Percentiles rank a stretch among this genome's conserved stretches.
phyloP scores from a whole-genome alignment of 2,329 filamentous ascomycete species.

The Xylariaceae sp. region DNA sequence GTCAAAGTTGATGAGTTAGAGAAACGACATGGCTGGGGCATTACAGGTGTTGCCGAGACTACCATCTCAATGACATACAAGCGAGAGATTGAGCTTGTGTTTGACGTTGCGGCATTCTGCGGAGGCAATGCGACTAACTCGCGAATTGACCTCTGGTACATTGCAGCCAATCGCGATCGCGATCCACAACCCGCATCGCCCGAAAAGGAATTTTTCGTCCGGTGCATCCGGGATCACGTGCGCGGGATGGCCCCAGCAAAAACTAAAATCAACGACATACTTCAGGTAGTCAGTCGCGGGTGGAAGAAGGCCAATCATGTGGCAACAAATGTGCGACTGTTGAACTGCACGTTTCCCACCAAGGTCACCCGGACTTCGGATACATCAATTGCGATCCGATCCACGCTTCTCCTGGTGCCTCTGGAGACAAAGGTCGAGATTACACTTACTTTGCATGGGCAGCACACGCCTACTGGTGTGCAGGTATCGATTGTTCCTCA shows the following conservation, averaged over 20 bases:
- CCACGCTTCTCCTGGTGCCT: conserved; percentile 58
- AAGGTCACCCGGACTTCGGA: conserved; percentile 61
- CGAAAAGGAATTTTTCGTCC: conserved; percentile 71
- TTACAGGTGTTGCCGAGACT: conserved; percentile 59
- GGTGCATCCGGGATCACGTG: conserved; percentile 65
- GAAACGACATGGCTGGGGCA: conserved; percentile 64
- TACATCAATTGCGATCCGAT: conserved; percentile 57
- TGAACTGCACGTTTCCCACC: conserved; percentile 63
- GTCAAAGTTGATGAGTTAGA: conserved; percentile 64
- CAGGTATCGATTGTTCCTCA: conserved; percentile 51
- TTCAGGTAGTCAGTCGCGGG: conserved; percentile 54
- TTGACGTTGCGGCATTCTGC: conserved; percentile 61
- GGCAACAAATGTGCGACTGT: conserved; percentile 55
- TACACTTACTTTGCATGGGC: conserved; percentile 50
- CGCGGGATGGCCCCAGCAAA: conserved; percentile 56
- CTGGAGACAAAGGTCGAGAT: conserved; percentile 67
- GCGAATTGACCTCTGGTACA: conserved; percentile 66
- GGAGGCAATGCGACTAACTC: conserved; percentile 40
- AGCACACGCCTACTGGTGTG: conserved; percentile 45
- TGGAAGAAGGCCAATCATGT: conserved; percentile 64
- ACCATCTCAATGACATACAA: conserved; percentile 70
- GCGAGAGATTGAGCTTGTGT: conserved; percentile 67
- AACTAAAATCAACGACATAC: conserved; percentile 51
- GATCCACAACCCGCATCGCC: conserved; percentile 54
- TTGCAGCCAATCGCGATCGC: conserved; percentile 54